Percentiles rank a stretch among this genome's conserved stretches.
These are phyloP conservation scores for Neonectria coccinea DNA, from an alignment of 2,329 filamentous ascomycete genomes.

Conservation along the genomic window DNA sequence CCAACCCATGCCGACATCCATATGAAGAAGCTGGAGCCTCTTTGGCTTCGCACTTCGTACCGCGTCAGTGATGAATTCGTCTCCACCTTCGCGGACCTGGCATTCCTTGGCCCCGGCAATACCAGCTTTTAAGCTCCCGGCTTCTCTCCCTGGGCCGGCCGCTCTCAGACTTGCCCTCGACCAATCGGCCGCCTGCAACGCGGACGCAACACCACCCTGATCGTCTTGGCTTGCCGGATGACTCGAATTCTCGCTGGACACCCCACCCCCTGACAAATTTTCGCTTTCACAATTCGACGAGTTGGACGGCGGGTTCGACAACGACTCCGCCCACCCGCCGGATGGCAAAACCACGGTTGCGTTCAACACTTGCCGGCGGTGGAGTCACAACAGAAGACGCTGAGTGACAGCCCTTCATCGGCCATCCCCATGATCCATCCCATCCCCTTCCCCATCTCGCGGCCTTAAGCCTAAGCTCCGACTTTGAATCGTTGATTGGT, in stretches of 20 bases:
- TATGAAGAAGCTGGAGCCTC: not conserved
- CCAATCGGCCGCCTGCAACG: constrained; percentile 22
- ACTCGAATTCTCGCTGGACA: constrained; percentile 19
- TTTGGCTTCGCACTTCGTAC: not conserved
- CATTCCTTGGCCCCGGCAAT: not conserved
- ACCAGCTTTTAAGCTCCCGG: constrained; percentile 25
- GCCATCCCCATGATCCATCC: constrained; percentile 7
- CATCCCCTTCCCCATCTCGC: constrained; percentile 7
- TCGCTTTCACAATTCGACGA: not conserved
- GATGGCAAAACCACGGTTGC: constrained; percentile 22
- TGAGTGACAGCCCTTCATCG: not conserved
- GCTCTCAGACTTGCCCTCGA: not conserved
- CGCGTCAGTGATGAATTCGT: no score
- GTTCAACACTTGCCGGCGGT: not conserved
- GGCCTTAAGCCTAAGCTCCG: constrained; percentile 28
- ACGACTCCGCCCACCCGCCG: constrained; percentile 11
- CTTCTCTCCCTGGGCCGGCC: not conserved
- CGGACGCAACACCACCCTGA: not conserved
- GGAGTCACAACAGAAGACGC: constrained; percentile 1
- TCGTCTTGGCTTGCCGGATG: constrained; percentile 24
- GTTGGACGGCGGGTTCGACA: constrained; percentile 2
- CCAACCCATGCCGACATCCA: constrained; percentile 1
- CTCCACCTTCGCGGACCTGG: not conserved
- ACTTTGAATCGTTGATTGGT: constrained; percentile 25
- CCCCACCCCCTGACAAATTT: constrained; percentile 29